A percentile compares a stretch with the other conserved stretches of the same genome.
Evolutionary conservation across 1,284 basidiomycete species (phyloP).

Genomic region (Cryptococcus hybrid): DNA sequence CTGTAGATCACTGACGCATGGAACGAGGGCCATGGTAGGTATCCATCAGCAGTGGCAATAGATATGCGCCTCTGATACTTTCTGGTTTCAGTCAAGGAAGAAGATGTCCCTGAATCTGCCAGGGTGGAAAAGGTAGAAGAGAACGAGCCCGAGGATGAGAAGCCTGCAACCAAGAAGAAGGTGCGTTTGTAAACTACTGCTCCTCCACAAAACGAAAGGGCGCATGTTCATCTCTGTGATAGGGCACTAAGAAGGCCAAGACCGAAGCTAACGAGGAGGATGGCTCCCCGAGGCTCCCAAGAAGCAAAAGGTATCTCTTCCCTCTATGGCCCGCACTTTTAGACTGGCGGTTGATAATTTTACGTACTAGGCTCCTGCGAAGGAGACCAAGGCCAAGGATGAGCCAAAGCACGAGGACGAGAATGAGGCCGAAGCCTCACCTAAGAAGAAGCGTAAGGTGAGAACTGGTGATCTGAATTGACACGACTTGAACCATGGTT

Average conservation of each 20-base stretch:
- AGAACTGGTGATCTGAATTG: background rate
- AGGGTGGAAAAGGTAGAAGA: slow-evolving; percentile 31
- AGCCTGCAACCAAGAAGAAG: slow-evolving; percentile 10
- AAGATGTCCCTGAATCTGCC: slow-evolving; percentile 71
- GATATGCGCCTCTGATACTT: background rate
- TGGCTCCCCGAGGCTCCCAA: slow-evolving; percentile 7
- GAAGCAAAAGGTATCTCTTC: slow-evolving; percentile 3
- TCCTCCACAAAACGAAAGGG: background rate
- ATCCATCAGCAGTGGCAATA: slow-evolving; percentile 55
- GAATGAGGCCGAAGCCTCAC: background rate
- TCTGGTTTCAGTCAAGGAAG: slow-evolving; percentile 49
- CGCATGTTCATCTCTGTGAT: background rate
- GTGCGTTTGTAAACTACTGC: background rate
- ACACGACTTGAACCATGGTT: background rate
- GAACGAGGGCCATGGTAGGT: slow-evolving; percentile 59
- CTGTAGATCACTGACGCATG: slow-evolving; percentile 61
- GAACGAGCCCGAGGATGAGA: slow-evolving; percentile 6
- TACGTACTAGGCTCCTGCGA: slow-evolving; percentile 2
- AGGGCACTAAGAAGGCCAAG: slow-evolving; percentile 14
- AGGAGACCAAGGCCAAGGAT: slow-evolving; percentile 15
- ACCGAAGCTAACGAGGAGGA: slow-evolving; percentile 13
- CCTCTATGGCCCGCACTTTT: background rate
- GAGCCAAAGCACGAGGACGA: slow-evolving; percentile 6
- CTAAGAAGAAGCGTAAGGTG: slow-evolving; percentile 1
- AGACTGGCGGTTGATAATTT: background rate